Base-by-base conservation (phyloP, 1,139 yeast species). In the Suhomyces bokatorum region DNA sequence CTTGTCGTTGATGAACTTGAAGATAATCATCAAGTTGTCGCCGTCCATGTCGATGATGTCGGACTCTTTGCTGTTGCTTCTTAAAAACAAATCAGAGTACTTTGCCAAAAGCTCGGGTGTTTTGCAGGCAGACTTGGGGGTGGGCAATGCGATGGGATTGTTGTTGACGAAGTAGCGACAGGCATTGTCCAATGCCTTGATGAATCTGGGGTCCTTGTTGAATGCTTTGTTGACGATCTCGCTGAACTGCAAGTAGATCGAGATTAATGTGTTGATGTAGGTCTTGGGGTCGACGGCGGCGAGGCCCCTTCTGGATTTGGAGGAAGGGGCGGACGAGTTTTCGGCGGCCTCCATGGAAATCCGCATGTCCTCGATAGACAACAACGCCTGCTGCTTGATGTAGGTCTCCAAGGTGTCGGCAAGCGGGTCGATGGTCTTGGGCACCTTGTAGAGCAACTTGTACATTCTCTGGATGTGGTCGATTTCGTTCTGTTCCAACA, bases 81-180 rank as follows among this genome's bases (percentile, higher is more conserved):
- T 88, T 58, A 95, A 76, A 56, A 91, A 75, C 35, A 84, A 80
- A 67, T 95, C 99, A 47, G 95, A 83, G 63, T 90, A 93, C 62
- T 83, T 83, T 4, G 99, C 97, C 57, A 95, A 77, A 55, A 87
- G 75, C 58, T 95, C 99, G 0, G 99, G 96, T 1, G 99, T 91
- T 54, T 77, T 79, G 32, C 82, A 78, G 20, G 74, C 63, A 2
- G 74, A 63, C 49, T 63, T 70, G 43, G 67, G 72, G 27, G 70
- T 62, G 12, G 95, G 87, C 15, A 81, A 74, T 20, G 98, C 97
- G 60, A 90, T 83, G 15, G 82, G 73, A 60, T 95, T 95, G 48
- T 75, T 76, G 66, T 95, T 95, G 57, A 95, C 90, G 59, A 87
- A 91, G 39, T 78, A 76, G 46, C 88, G 81, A 60, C 97, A 93